A percentile compares a stretch with the other conserved stretches of the same genome.
phyloP scores from a whole-genome alignment of 345 rosid species.

The Pseudoturritis turrita region DNA sequence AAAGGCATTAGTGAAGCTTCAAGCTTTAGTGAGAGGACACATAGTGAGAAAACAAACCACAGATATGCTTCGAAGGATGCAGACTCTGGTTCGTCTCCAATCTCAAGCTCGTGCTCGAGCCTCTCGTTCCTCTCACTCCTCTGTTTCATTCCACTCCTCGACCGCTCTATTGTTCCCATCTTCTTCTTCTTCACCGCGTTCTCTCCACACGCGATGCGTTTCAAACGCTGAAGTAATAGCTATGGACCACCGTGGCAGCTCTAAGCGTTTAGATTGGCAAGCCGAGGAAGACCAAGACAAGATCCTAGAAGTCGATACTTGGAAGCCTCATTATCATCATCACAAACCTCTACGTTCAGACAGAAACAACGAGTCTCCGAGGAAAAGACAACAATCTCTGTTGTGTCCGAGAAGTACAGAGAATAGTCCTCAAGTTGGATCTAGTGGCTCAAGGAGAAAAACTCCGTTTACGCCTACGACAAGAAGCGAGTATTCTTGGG shows the following conservation, averaged over 20 bases:
- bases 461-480: conserved; percentile 71
- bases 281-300: conserved; percentile 70
- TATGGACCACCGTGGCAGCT: conserved; percentile 17
- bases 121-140: conserved; percentile 35
- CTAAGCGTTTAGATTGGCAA: conserved; percentile 65
- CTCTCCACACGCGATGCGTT: conserved; percentile 26
- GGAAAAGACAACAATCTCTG: conserved; percentile 35
- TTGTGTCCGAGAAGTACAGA: conserved; percentile 47
- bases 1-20: conserved; percentile 87
- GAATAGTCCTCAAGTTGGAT: conserved; percentile 61
- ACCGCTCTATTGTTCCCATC: conserved; percentile 22
- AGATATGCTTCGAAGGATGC: conserved; percentile 75
- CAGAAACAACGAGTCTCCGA: conserved; percentile 30
- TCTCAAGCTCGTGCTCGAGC: conserved; percentile 72
- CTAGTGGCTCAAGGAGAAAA: conserved; percentile 59
- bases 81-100: conserved; percentile 65
- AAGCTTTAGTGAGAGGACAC: conserved; percentile 90
- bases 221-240: conserved; percentile 21
- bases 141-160: conserved; percentile 28
- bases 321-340: conserved; percentile 72
- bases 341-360: conserved; percentile 43
- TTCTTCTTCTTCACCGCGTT: conserved; percentile 21
- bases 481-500: conserved; percentile 72
- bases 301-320: conserved; percentile 91
- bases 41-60: conserved; percentile 82